Percentiles rank a stretch among this genome's conserved stretches.
Evolutionary conservation across 495 filamentous ascomycete species (phyloP).

Genomic region (Alectoria sarmentosa): DNA sequence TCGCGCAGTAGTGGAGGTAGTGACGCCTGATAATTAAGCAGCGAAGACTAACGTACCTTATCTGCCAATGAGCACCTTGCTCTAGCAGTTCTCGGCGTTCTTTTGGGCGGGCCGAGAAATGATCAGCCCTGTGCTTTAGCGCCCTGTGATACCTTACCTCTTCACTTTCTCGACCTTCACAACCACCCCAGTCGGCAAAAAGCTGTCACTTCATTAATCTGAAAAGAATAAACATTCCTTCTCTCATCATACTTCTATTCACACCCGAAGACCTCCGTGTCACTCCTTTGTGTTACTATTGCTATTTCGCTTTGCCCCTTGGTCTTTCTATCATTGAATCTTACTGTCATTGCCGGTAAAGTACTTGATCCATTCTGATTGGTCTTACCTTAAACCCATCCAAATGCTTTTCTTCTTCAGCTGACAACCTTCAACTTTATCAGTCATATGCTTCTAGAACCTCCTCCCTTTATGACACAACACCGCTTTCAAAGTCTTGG

Average conservation of each 20-base stretch:
- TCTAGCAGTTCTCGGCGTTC: not conserved
- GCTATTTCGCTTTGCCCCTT: not conserved
- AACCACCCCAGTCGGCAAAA: no score
- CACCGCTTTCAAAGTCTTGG: not conserved
- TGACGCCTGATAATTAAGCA: not conserved
- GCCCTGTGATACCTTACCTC: no score
- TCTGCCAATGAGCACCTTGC: no score
- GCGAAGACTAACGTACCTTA: no score
- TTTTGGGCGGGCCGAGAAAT: not conserved
- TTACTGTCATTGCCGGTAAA: not conserved
- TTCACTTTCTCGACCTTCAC: no score
- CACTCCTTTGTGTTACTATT: not conserved
- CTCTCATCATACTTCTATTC: no score
- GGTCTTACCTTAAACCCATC: conserved; percentile 5
- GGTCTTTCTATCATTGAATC: not conserved
- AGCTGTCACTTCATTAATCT: no score
- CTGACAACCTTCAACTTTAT: conserved; percentile 12
- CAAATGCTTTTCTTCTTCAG: not conserved
- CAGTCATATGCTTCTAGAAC: not conserved
- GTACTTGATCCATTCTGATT: conserved; percentile 4
- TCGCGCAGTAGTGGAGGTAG: not conserved
- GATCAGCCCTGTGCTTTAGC: not conserved
- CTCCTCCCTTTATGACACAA: not conserved
- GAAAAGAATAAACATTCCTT: no score
- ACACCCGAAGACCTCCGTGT: not conserved